Conservation (phyloP, 345 rosid genomes). For the sweet orange (Citrus sinensis) region DNA sequence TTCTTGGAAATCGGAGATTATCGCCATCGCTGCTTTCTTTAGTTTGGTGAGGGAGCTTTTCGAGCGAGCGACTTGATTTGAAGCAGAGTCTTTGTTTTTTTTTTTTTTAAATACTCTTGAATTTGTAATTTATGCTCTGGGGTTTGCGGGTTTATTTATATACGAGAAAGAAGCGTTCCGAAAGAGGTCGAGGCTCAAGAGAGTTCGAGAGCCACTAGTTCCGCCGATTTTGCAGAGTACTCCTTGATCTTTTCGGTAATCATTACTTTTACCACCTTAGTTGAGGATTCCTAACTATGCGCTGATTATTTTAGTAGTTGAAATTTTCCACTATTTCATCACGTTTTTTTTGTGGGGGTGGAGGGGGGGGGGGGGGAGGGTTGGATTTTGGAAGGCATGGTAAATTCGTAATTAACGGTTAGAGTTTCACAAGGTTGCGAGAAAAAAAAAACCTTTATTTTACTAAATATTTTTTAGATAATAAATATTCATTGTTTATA, state of each 20-base stretch:
- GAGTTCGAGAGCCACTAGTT: conserved; percentile 20
- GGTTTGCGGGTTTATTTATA: not conserved
- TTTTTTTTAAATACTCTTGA: too few relatives aligned
- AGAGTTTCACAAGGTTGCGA: too few relatives aligned
- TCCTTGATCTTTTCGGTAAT: conserved; percentile 42
- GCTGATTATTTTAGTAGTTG: not conserved
- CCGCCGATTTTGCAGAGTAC: conserved; percentile 33
- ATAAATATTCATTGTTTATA: too few relatives aligned
- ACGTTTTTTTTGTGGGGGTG: too few relatives aligned
- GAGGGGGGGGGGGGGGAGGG: rapidly evolving
- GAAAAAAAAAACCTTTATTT: too few relatives aligned
- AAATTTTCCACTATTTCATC: not conserved
- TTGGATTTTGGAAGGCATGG: too few relatives aligned
- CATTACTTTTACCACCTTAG: conserved; percentile 20
- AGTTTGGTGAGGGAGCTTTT: not conserved
- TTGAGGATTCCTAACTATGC: not conserved
- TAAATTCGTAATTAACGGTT: too few relatives aligned
- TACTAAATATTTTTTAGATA: too few relatives aligned
- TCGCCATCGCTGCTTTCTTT: conserved; percentile 49
- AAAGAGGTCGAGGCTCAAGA: not conserved
- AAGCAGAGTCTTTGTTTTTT: not conserved
- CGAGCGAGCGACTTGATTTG: not conserved
- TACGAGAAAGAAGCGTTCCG: not conserved
- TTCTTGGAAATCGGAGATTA: conserved; percentile 75
- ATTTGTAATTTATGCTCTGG: too few relatives aligned